phyloP scores from a whole-genome alignment of 768 basidiomycete species.

The Mycena crocata region DNA sequence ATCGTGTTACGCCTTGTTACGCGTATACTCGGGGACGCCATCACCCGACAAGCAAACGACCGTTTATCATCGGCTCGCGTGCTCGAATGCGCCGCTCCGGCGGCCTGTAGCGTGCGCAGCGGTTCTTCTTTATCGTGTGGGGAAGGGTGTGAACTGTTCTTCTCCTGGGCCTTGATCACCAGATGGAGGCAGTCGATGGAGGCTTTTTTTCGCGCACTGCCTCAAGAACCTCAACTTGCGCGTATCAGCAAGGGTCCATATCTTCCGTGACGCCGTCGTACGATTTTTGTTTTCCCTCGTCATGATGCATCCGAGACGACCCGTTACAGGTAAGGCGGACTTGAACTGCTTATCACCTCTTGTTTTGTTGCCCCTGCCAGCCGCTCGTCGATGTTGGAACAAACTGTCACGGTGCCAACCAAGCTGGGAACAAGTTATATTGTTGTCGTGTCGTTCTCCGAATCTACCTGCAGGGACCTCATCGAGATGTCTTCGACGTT shows the following conservation, averaged over 20 bases:
- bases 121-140: neutral
- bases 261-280: constrained; percentile 10
- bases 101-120: no score
- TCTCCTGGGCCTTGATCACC: no score
- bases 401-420: no score
- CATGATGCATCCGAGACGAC: no score
- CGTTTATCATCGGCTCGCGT: neutral
- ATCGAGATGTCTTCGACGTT: neutral
- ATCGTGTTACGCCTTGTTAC: constrained; percentile 8
- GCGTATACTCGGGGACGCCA: constrained; percentile 16
- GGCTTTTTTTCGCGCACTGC: constrained; percentile 15
- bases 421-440: no score
- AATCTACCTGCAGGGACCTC: neutral
- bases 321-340: no score
- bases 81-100: neutral
- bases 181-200: neutral
- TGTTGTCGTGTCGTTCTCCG: neutral
- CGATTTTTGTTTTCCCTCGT: constrained; percentile 16
- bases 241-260: no score
- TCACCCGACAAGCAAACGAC: neutral
- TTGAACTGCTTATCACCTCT: no score
- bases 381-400: no score
- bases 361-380: no score
- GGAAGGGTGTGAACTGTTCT: no score
- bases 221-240: constrained; percentile 13